A percentile compares a stretch with the other conserved stretches of the same genome.
Evolutionary conservation across 2,329 filamentous ascomycete species (phyloP).

Genomic region (Fusarium siculi): DNA sequence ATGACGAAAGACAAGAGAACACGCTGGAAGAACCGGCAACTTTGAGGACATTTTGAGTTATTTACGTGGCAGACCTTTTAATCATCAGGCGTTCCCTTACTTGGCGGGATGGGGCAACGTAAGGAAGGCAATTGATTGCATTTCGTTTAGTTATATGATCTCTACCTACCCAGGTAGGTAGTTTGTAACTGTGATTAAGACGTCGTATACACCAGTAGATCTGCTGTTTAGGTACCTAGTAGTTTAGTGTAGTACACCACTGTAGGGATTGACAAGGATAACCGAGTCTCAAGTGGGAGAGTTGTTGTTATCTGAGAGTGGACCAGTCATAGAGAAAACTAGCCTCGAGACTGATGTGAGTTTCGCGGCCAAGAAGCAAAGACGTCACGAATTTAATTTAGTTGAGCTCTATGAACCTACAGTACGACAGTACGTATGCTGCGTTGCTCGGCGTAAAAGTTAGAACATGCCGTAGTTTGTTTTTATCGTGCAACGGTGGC

Average conservation of each 20-base stretch:
- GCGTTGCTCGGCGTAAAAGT: neutral
- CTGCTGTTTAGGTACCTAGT: neutral
- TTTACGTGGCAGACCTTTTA: neutral
- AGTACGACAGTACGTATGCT: neutral
- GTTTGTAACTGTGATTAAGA: neutral
- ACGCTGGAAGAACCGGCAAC: slow-evolving; percentile 19
- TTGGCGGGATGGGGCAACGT: neutral
- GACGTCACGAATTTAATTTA: slow-evolving; percentile 20
- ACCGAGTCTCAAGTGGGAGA: neutral
- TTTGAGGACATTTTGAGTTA: slow-evolving; percentile 4
- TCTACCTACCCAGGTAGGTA: neutral
- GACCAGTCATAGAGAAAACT: neutral
- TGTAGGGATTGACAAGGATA: neutral
- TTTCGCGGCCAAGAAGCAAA: slow-evolving; percentile 27
- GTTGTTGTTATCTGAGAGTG: neutral
- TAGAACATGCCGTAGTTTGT: neutral
- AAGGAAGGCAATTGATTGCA: neutral
- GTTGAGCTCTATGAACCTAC: neutral
- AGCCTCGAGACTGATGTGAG: neutral
- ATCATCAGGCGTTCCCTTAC: neutral
- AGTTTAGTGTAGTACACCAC: neutral
- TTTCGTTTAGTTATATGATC: neutral
- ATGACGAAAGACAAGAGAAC: slow-evolving; percentile 39
- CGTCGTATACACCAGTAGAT: neutral
- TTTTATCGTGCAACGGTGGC: slow-evolving; percentile 7